These are phyloP conservation scores for Acarospora socialis DNA, from an alignment of 2,329 filamentous ascomycete species.

Conservation along the genomic window DNA sequence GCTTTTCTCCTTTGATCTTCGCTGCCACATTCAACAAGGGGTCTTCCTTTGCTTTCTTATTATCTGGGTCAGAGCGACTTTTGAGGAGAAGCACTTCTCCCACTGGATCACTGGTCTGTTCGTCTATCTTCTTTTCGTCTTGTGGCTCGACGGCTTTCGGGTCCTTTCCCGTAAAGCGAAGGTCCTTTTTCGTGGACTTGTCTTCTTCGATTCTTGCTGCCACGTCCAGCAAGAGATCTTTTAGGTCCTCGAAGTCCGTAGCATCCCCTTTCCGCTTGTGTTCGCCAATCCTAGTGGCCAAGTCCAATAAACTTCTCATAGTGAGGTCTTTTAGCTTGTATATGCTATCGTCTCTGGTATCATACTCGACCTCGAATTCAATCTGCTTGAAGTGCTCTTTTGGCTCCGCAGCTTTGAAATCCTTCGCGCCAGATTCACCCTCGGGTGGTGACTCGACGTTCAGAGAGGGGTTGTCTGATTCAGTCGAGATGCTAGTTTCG, in stretches of 20 bases:
- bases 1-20: slow-evolving; percentile 15
- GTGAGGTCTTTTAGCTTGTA: slow-evolving; percentile 74
- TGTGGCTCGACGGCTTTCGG: too few species aligned
- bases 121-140: too few species aligned
- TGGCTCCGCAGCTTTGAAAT: slow-evolving; percentile 26
- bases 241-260: slow-evolving; percentile 5
- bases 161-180: too few species aligned
- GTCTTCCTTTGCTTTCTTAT: too few species aligned
- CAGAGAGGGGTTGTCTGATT: slow-evolving; percentile 10
- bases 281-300: slow-evolving; percentile 65
- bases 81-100: too few species aligned
- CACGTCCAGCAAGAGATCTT: slow-evolving; percentile 4
- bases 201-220: background rate
- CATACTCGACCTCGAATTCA: slow-evolving; percentile 70
- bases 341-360: slow-evolving; percentile 59
- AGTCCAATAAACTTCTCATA: slow-evolving; percentile 61
- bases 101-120: too few species aligned
- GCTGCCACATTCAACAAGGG: slow-evolving; percentile 1
- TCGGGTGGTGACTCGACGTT: slow-evolving; percentile 19
- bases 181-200: background rate
- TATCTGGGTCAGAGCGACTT: too few species aligned
- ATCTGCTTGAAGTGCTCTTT: slow-evolving; percentile 51
- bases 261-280: slow-evolving; percentile 21
- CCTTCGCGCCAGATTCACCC: slow-evolving; percentile 21
- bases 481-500: slow-evolving; percentile 35